These are phyloP conservation scores for Saturnispora diversa DNA, from an alignment of 805 yeast species.

Conservation along the genomic window DNA sequence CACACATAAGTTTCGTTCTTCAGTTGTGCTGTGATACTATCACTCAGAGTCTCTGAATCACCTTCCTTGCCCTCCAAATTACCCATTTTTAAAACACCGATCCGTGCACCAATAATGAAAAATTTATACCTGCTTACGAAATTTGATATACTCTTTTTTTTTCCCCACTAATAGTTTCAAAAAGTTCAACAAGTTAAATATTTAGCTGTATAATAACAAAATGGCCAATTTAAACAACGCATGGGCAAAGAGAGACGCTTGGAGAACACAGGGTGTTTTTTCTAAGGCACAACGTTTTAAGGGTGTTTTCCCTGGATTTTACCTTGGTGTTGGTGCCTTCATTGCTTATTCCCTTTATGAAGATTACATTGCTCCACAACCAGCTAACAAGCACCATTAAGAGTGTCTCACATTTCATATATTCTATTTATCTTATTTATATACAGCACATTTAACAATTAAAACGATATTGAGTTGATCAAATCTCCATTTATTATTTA, in stretches of 20 bases:
- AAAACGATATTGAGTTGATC: too few species aligned
- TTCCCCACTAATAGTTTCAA: not conserved
- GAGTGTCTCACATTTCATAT: not conserved
- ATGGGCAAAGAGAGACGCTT: constrained; percentile 62
- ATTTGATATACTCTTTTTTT: not conserved
- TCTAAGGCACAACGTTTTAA: constrained; percentile 60
- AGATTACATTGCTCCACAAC: constrained; percentile 34
- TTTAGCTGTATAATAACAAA: constrained; percentile 4
- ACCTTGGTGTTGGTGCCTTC: constrained; percentile 71
- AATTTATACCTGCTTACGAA: not conserved
- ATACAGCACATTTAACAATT: too few species aligned
- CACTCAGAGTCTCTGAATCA: constrained; percentile 9
- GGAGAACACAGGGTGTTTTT: constrained; percentile 84
- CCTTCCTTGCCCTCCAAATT: constrained; percentile 6
- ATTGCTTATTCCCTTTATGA: constrained; percentile 56
- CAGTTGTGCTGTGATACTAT: constrained; percentile 35
- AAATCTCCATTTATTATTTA: too few species aligned
- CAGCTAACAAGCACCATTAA: constrained; percentile 10
- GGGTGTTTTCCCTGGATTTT: constrained; percentile 73
- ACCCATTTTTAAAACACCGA: constrained; percentile 7
- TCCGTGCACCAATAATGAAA: constrained; percentile 9
- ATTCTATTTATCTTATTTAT: constrained; percentile 10
- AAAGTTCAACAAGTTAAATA: not conserved
- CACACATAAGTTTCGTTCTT: constrained; percentile 51
- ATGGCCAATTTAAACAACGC: constrained; percentile 32